These are phyloP conservation scores for Cystobasidiaceae sp. DNA, from an alignment of 1,284 basidiomycete species.

Conservation along the genomic window DNA sequence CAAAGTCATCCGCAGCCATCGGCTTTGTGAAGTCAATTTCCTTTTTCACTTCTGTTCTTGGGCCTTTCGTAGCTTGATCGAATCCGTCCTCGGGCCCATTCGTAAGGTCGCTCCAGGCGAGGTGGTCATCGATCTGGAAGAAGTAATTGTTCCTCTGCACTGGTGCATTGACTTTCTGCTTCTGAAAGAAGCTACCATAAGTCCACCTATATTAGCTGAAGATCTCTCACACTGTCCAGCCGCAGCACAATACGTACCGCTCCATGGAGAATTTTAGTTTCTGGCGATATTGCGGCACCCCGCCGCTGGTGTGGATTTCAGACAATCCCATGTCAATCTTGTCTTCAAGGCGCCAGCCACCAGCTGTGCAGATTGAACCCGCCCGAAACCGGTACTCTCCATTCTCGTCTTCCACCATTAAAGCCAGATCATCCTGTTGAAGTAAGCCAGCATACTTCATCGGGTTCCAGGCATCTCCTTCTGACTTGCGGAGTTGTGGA, in stretches of 20 bases:
- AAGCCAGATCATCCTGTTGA: conserved; percentile 65
- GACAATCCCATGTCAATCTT: conserved; percentile 68
- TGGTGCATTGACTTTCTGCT: conserved; percentile 61
- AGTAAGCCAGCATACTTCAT: conserved; percentile 55
- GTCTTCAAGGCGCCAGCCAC: conserved; percentile 69
- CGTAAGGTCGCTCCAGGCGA: conserved; percentile 61
- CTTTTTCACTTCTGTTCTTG: conserved; percentile 43
- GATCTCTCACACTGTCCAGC: neutral
- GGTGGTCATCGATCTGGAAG: conserved; percentile 55
- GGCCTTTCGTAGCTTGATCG: conserved; percentile 44
- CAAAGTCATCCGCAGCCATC: conserved; percentile 17
- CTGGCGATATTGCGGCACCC: conserved; percentile 64
- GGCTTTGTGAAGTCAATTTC: conserved; percentile 46
- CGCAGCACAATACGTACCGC: conserved; percentile 43
- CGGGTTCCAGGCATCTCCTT: conserved; percentile 51
- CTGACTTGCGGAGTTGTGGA: conserved; percentile 43
- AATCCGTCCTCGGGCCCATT: conserved; percentile 62
- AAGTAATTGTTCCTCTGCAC: conserved; percentile 62
- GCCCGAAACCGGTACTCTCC: conserved; percentile 67
- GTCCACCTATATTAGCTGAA: neutral
- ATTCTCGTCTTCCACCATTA: conserved; percentile 69
- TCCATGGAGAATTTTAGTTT: conserved; percentile 62
- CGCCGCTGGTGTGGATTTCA: conserved; percentile 63
- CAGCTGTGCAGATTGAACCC: conserved; percentile 63
- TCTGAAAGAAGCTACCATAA: conserved; percentile 56